A percentile compares a stretch with the other conserved stretches of the same genome.
Evolutionary conservation across 73 alveolate species (phyloP).

Genomic region (Paramecium biaurelia): DNA sequence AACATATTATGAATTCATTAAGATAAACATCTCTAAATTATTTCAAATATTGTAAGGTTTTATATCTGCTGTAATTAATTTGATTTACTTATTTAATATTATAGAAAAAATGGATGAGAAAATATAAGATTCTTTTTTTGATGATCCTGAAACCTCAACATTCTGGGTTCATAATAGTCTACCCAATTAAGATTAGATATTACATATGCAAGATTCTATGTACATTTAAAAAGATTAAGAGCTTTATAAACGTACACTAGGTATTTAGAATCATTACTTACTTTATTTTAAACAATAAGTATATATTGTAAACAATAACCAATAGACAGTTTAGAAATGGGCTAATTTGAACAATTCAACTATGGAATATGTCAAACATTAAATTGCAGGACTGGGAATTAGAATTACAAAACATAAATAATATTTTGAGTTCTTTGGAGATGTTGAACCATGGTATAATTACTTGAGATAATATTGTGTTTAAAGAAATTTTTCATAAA

Average conservation of each 20-base stretch:
- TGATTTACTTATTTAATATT: not conserved
- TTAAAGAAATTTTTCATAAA: slow-evolving; percentile 3
- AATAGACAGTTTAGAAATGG: not conserved
- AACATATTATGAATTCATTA: not conserved
- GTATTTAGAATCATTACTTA: not conserved
- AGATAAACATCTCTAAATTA: not conserved
- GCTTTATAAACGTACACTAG: not conserved
- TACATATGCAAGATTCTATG: not conserved
- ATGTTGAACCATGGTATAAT: not conserved
- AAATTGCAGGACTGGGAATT: not conserved
- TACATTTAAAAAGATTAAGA: not conserved
- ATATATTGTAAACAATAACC: not conserved
- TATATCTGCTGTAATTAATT: not conserved
- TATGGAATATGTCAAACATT: not conserved
- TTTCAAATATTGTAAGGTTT: not conserved
- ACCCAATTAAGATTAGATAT: not conserved
- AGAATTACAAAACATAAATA: not conserved
- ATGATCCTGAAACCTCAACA: not conserved
- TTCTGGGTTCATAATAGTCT: not conserved
- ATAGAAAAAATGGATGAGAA: not conserved
- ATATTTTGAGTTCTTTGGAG: not conserved
- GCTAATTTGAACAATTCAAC: not conserved
- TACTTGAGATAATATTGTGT: not conserved
- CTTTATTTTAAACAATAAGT: not conserved
- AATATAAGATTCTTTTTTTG: not conserved